Conservation (phyloP, 345 rosid genomes). For the Moricandia arvensis region DNA sequence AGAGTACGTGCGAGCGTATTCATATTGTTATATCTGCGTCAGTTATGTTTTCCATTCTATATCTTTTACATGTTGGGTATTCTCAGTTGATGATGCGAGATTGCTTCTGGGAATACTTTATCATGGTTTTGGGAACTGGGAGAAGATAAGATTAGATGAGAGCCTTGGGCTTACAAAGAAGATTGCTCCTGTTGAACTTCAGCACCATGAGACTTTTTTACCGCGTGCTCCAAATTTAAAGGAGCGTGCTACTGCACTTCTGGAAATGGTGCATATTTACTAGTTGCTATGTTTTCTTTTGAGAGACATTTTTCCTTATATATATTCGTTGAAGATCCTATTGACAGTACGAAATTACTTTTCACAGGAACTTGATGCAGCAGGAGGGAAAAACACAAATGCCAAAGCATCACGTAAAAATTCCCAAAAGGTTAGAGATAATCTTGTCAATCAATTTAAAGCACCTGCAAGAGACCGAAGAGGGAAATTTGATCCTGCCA, state of each 20-base stretch:
- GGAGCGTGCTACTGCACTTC: slow-evolving; percentile 96
- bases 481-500: slow-evolving; percentile 50
- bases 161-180: slow-evolving; percentile 86
- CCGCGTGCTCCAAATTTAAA: slow-evolving; percentile 97
- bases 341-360: slow-evolving; percentile 19
- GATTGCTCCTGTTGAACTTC: slow-evolving; percentile 98
- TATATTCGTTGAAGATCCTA: not conserved
- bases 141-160: slow-evolving; percentile 87
- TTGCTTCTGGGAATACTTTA: slow-evolving; percentile 84
- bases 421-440: slow-evolving; percentile 64
- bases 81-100: slow-evolving; percentile 93
- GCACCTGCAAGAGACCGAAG: slow-evolving; percentile 52
- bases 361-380: slow-evolving; percentile 75
- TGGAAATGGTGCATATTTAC: slow-evolving; percentile 71
- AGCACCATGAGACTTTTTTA: slow-evolving; percentile 96
- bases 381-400: slow-evolving; percentile 65
- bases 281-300: not conserved
- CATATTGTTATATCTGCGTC: not conserved
- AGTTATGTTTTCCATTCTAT: not conserved
- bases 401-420: slow-evolving; percentile 67
- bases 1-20: slow-evolving; percentile 49
- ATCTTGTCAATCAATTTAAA: slow-evolving; percentile 42
- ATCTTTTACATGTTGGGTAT: not conserved
- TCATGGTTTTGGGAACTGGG: slow-evolving; percentile 99
- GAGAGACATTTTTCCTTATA: not conserved